Evolutionary conservation across 768 basidiomycete genomes (phyloP), one percentile per base, ranked within the genome.

Genomic region (Porpolomopsis calyptriformis): DNA sequence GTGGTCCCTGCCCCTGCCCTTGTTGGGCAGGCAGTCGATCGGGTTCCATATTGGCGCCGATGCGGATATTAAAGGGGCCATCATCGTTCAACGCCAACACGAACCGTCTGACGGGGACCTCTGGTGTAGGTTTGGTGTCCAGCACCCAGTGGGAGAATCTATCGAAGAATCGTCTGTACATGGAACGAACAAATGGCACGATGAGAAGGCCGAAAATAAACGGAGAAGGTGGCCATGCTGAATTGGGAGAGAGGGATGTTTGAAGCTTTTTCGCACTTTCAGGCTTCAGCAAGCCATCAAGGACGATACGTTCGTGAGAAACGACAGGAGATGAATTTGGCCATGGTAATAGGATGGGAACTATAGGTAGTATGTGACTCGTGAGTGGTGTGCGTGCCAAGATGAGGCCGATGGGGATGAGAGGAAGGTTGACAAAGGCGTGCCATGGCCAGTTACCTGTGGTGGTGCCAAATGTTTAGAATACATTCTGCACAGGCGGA

Each of bases 401-500:
- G 55, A 87, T 68, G 50, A 89, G 77, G 22, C 73, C 70, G 36
- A 85, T 58, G 0, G 86, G 84, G 33, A 89, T 70, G 26, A 82
- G 60, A 5, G 83, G 84, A 12, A 89, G 76, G 58, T 87, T 81
- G 57, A 85, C 59, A 63, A 74, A 85, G 29, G 83, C 81, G 37
- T 78, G 74, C 76, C 78, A 80, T 1, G 82, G 79, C 86, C 86
- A 89, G 44, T 79, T 76, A 33, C 66, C 63, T 46, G 34, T 16
- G 18, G n/a, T 3, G 23, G 10, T 27, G 16, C 12, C 11, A 10
- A 38, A 8, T n/a, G 16, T 10, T 34, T 23, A 26, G 18, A 8
- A 3, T 24, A 25, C 5, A 23, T 6, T 14, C 14, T n/a, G 20
- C 24, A 16, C 19, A 3, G 18, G 38, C 16, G 16, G 12, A 26